A percentile compares a stretch with the other conserved stretches of the same genome.
Conservation (phyloP, 306 rosid genomes). For the Gynostemma pentaphyllum region DNA sequence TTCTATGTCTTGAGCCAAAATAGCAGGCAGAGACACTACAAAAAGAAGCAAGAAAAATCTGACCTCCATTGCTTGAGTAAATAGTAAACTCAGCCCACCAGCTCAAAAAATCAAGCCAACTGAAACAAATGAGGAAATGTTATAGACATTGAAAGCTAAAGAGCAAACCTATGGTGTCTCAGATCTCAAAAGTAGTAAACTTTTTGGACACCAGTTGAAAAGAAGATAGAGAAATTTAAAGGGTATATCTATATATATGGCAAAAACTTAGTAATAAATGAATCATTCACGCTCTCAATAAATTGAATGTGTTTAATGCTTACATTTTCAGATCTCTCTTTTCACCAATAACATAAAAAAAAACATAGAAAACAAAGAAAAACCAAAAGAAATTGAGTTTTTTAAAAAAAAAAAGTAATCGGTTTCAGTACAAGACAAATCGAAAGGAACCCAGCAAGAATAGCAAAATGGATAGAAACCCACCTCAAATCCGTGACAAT, state of each 20-base stretch:
- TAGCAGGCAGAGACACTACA: conserved; percentile 34
- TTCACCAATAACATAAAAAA: background rate
- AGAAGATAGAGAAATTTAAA: background rate
- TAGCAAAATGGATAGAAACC: background rate
- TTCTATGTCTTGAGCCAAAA: conserved; percentile 34
- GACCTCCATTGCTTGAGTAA: conserved; percentile 40
- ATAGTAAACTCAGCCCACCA: background rate
- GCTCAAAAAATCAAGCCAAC: conserved; percentile 4
- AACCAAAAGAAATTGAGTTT: background rate
- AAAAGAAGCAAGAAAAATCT: conserved; percentile 34
- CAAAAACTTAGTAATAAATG: background rate
- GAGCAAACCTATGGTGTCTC: background rate
- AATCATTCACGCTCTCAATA: conserved; percentile 2
- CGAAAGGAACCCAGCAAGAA: background rate
- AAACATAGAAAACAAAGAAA: background rate
- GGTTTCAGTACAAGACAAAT: background rate
- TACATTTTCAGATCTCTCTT: background rate
- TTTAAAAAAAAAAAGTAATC: too few relatives aligned
- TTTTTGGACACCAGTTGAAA: background rate
- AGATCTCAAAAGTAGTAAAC: background rate
- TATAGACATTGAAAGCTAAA: background rate
- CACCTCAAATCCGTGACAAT: conserved; percentile 3
- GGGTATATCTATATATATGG: background rate
- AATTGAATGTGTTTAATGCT: background rate
- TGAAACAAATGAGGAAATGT: background rate